Evolutionary conservation across 2,329 filamentous ascomycete species (phyloP), one percentile per base, ranked within the genome.

Genomic region (Penicillium sumatraense): DNA sequence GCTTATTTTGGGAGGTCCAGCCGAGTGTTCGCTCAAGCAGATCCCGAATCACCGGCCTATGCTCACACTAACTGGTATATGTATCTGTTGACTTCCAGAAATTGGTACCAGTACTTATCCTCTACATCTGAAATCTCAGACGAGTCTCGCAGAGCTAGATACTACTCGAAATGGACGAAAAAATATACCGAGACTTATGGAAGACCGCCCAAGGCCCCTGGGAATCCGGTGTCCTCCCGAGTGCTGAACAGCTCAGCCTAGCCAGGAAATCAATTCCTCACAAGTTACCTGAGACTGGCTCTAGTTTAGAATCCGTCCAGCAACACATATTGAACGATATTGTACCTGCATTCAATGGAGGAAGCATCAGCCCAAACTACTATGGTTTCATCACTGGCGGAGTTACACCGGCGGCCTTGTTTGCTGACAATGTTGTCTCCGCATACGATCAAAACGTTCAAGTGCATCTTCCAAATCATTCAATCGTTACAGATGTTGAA

Each of bases 351-450:
- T 81, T 95, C 56, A 91, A 88, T 64, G 83, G 80, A 14, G 83
- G 86, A 66, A 87, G 85, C 61, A 81, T 83, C 38, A 86, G 83
- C 40, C 74, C 85, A 10, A 85, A 86, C 51, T 96, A 96, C 79
- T 96, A 91, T 72, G 93, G 91, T 56, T 96, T 97, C 71, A 89
- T 97, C 5, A 96, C 88, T 0, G 93, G 93, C 41, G 89, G 91
- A 13, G 80, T 83, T 7, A 89, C 93, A 0, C 90, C 91, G 5
- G 86, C 91, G 21, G 92, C 92, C 27, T 83, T 89, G 63, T 84
- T 90, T 51, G 93, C 91, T 1, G 93, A 97, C 71, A 89, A 91
- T 60, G 75, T 96, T n/a, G 91, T 93, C 57, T 87, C 87, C 5
- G 83, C 85, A 8, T 83, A 88, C 57, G 93, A 97, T 70, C 91